These are phyloP conservation scores for Vanilla planifolia DNA, from an alignment of 106 monocot genomes.

Conservation along the genomic window DNA sequence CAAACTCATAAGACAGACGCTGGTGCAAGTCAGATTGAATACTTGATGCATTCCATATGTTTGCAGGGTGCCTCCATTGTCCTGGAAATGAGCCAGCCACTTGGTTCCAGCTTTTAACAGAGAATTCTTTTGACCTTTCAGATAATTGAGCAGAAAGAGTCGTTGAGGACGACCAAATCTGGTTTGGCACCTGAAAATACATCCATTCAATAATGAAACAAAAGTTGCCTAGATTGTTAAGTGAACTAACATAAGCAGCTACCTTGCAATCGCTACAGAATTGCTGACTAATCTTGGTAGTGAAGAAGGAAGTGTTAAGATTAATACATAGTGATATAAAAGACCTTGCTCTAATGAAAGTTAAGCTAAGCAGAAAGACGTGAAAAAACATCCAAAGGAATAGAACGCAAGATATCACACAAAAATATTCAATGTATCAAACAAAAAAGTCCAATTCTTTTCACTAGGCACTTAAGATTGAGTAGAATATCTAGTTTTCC, in stretches of 20 bases:
- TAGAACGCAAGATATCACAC: not conserved
- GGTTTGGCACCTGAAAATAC: conserved; percentile 50
- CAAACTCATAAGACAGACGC: conserved; percentile 88
- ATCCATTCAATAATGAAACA: not conserved
- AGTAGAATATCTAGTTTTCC: no score
- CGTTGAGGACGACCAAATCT: conserved; percentile 42
- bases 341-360: not conserved
- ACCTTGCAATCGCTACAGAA: not conserved
- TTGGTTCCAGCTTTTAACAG: conserved; percentile 63
- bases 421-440: no score
- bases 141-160: conserved; percentile 26
- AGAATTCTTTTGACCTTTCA: conserved; percentile 55
- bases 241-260: not conserved
- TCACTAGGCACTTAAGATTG: no score
- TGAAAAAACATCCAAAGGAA: not conserved
- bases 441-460: no score
- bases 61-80: conserved; percentile 70
- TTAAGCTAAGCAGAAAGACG: not conserved
- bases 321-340: not conserved
- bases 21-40: conserved; percentile 82
- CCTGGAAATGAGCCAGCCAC: conserved; percentile 48
- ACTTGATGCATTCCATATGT: conserved; percentile 56
- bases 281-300: not conserved
- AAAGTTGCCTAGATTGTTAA: not conserved
- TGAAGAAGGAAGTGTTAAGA: not conserved